Evolutionary conservation across 305 asterid species (phyloP).

Genomic region (Ajuga reptans): DNA sequence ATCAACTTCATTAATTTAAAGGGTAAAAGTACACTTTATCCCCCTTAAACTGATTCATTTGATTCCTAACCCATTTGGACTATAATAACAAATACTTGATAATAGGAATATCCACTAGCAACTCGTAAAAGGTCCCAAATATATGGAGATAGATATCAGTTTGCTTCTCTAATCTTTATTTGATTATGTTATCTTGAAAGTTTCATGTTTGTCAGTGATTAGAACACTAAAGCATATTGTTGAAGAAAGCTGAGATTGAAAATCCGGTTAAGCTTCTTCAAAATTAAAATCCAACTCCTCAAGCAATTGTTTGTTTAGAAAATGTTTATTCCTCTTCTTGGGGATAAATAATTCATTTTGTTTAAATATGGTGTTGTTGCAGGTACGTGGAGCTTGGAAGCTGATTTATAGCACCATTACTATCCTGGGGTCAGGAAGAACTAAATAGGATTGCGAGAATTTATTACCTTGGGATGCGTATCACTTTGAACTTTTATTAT

Average conservation of each 20-base stretch:
- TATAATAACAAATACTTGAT: not conserved
- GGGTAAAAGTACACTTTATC: not conserved
- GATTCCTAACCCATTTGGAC: not conserved
- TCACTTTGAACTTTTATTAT: too few species aligned
- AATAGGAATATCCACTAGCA: not conserved
- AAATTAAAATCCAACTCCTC: slow-evolving; percentile 65
- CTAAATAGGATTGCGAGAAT: slow-evolving; percentile 86
- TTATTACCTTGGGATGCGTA: slow-evolving; percentile 52
- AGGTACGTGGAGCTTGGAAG: slow-evolving; percentile 83
- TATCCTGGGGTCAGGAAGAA: slow-evolving; percentile 72
- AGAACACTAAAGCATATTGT: not conserved
- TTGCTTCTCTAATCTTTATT: not conserved
- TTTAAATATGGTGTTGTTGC: too few species aligned
- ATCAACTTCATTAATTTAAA: not conserved
- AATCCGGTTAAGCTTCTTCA: slow-evolving; percentile 55
- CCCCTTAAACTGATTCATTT: not conserved
- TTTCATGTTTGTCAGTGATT: not conserved
- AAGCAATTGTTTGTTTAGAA: slow-evolving; percentile 54
- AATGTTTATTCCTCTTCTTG: slow-evolving; percentile 37
- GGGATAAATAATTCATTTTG: not conserved
- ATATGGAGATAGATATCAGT: not conserved
- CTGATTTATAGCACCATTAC: slow-evolving; percentile 77
- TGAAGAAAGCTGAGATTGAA: slow-evolving; percentile 51
- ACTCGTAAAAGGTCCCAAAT: not conserved
- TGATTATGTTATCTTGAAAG: not conserved